phyloP scores from a whole-genome alignment of 345 rosid genomes.

The Toxicodendron radicans region DNA sequence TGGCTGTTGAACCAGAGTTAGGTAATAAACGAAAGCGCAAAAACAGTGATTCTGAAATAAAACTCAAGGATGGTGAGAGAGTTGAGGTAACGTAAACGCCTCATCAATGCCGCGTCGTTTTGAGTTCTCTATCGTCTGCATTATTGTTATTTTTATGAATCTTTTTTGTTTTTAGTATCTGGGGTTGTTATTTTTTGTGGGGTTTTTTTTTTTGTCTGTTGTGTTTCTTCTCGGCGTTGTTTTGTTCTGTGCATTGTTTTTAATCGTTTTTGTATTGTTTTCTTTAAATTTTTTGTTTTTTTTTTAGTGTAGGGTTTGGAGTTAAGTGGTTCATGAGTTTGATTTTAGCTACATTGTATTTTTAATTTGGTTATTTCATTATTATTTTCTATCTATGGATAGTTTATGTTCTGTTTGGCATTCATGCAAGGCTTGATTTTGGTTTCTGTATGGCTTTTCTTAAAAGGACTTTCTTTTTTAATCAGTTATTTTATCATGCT shows the following conservation, averaged over 20 bases:
- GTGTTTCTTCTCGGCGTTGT: not conserved
- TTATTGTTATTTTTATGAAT: not conserved
- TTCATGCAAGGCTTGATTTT: slow-evolving; percentile 22
- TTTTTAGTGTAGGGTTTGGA: not conserved
- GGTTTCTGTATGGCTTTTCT: not conserved
- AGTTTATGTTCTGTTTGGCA: not conserved
- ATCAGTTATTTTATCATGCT: not conserved
- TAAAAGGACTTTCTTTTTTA: not conserved
- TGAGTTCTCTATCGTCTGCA: not conserved
- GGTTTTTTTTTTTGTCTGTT: not conserved
- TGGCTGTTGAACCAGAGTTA: slow-evolving; percentile 8
- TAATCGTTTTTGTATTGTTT: not conserved
- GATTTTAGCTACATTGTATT: slow-evolving; percentile 6
- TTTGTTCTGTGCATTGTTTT: not conserved
- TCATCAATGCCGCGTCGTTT: not conserved
- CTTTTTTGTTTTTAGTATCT: not conserved
- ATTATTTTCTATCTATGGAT: slow-evolving; percentile 1
- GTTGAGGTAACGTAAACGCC: slow-evolving; percentile 32
- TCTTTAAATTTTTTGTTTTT: not conserved
- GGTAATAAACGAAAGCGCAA: slow-evolving; percentile 22
- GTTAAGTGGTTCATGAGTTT: not conserved
- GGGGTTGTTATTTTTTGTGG: not conserved
- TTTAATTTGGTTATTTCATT: not conserved
- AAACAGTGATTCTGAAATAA: slow-evolving; percentile 1
- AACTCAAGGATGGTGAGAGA: slow-evolving; percentile 21